These are phyloP conservation scores for Talaromyces sp. DNA, from an alignment of 2,329 filamentous ascomycete species.

Conservation along the genomic window DNA sequence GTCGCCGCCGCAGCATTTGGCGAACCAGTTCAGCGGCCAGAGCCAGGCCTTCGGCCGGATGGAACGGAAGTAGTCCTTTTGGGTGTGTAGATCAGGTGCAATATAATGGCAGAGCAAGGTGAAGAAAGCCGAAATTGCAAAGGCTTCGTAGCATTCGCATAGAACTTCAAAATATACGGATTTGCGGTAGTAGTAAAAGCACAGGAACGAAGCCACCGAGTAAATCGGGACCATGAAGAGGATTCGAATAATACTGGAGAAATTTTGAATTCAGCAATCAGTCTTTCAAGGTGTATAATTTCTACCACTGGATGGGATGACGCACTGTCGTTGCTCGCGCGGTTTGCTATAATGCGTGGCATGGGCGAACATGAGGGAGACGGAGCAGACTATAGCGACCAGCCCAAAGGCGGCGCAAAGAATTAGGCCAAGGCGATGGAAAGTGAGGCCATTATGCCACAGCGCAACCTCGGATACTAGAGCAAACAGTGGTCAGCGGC, in stretches of 20 bases:
- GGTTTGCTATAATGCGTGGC: conserved; percentile 56
- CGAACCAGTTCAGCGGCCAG: conserved; percentile 64
- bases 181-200: conserved; percentile 67
- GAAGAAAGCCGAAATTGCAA: conserved; percentile 83
- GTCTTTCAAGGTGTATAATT: neutral
- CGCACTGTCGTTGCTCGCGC: conserved; percentile 54
- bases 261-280: neutral
- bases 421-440: conserved; percentile 52
- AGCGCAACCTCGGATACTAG: conserved; percentile 45
- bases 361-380: conserved; percentile 52
- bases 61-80: conserved; percentile 73
- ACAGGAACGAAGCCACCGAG: conserved; percentile 65
- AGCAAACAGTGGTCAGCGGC: neutral
- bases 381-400: conserved; percentile 46
- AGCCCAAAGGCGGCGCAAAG: conserved; percentile 49
- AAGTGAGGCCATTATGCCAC: conserved; percentile 48
- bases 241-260: conserved; percentile 70
- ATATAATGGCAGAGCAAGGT: conserved; percentile 75
- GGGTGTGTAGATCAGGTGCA: conserved; percentile 68
- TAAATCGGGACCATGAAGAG: conserved; percentile 85
- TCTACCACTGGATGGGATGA: conserved; percentile 7
- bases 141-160: conserved; percentile 82
- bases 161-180: conserved; percentile 76
- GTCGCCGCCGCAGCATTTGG: conserved; percentile 64
- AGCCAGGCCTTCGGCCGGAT: conserved; percentile 68